These are phyloP conservation scores for Chalciporus chontae DNA, from an alignment of 768 basidiomycete genomes.

Conservation along the genomic window DNA sequence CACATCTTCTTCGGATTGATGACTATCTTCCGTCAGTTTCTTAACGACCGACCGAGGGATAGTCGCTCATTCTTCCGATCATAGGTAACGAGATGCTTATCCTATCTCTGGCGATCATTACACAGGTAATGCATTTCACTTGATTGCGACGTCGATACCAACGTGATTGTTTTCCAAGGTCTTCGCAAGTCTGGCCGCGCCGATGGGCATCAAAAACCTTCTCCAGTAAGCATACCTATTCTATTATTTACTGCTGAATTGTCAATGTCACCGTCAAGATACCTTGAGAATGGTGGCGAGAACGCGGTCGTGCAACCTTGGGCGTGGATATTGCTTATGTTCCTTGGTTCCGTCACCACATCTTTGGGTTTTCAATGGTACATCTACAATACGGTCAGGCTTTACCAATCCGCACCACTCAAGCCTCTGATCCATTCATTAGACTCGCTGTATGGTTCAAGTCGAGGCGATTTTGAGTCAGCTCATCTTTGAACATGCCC, in stretches of 20 bases:
- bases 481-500: conserved; percentile 53
- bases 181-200: conserved; percentile 19
- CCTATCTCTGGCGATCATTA: conserved; percentile 4
- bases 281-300: conserved; percentile 55
- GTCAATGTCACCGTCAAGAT: conserved; percentile 30
- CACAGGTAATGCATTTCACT: conserved; percentile 1
- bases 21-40: neutral
- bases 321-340: conserved; percentile 58
- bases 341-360: conserved; percentile 42
- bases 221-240: conserved; percentile 17
- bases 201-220: conserved; percentile 28
- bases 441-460: conserved; percentile 45
- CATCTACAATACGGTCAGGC: conserved; percentile 32
- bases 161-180: conserved; percentile 1
- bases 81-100: conserved; percentile 7
- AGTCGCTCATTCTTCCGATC: neutral
- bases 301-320: conserved; percentile 47
- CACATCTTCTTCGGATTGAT: conserved; percentile 8
- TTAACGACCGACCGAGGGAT: neutral
- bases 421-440: conserved; percentile 17
- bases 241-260: neutral
- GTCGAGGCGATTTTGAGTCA: conserved; percentile 50
- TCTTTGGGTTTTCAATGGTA: conserved; percentile 51
- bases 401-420: too few relatives aligned
- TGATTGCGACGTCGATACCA: too few relatives aligned